Conservation (phyloP, 768 basidiomycete genomes). For the Lentinula guzmanii region DNA sequence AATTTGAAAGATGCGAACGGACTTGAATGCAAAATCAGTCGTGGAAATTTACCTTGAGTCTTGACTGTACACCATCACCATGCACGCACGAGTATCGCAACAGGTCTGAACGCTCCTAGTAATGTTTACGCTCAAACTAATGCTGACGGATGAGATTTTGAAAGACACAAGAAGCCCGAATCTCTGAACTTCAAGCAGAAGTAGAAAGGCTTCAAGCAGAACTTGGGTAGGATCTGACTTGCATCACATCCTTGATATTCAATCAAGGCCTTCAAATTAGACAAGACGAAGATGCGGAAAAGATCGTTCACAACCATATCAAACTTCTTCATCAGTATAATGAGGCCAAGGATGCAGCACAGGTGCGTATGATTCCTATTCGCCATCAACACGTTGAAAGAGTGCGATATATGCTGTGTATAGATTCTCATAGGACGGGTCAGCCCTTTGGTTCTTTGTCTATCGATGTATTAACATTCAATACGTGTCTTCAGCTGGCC, state of each 20-base stretch:
- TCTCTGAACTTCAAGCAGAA: slow-evolving; percentile 41
- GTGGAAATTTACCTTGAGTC: background rate
- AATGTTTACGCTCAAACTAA: slow-evolving; percentile 3
- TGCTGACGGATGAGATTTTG: background rate
- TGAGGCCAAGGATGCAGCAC: slow-evolving; percentile 78
- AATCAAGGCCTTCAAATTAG: slow-evolving; percentile 16
- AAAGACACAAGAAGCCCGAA: slow-evolving; percentile 48
- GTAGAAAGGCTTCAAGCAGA: slow-evolving; percentile 37
- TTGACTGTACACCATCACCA: background rate
- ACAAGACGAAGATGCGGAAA: slow-evolving; percentile 42
- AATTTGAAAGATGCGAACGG: too few relatives aligned
- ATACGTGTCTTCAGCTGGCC: slow-evolving; percentile 50
- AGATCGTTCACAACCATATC: slow-evolving; percentile 63
- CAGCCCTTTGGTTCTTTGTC: slow-evolving; percentile 11
- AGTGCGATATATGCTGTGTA: background rate
- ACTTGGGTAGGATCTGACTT: slow-evolving; percentile 33
- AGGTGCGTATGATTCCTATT: slow-evolving; percentile 35
- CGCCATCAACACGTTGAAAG: background rate
- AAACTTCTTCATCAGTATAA: slow-evolving; percentile 71
- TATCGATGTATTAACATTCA: background rate
- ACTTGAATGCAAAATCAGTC: background rate
- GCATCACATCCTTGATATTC: background rate
- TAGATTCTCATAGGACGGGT: slow-evolving; percentile 80
- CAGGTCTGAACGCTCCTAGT: slow-evolving; percentile 1
- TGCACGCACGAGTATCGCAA: slow-evolving; percentile 15